phyloP scores from a whole-genome alignment of 1,284 basidiomycete genomes.

The Ceratobasidium sp. region DNA sequence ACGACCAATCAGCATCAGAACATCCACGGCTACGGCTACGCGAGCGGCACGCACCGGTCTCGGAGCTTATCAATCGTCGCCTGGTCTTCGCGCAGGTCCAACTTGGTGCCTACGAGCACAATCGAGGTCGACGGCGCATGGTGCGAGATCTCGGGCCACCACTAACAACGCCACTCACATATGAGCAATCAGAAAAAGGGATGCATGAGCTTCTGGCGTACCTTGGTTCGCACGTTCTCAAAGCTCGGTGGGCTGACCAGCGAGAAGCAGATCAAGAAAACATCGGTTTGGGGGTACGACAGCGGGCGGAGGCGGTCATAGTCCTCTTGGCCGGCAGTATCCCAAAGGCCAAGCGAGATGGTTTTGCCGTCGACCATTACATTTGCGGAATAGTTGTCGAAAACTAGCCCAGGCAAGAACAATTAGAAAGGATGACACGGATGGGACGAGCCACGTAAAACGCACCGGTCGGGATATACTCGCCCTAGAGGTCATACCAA shows the following conservation, averaged over 20 bases:
- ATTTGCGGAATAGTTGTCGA: slow-evolving; percentile 94
- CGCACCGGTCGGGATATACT: slow-evolving; percentile 94
- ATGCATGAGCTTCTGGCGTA: slow-evolving; percentile 50
- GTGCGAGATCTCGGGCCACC: slow-evolving; percentile 96
- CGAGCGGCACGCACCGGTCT: slow-evolving; percentile 68
- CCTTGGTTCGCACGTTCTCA: slow-evolving; percentile 98
- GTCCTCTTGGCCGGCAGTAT: slow-evolving; percentile 99
- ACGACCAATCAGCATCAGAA: slow-evolving; percentile 8
- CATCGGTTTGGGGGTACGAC: slow-evolving; percentile 98
- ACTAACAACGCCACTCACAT: slow-evolving; percentile 58
- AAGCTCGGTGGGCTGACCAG: slow-evolving; percentile 96
- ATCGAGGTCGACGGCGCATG: slow-evolving; percentile 95
- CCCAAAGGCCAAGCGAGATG: slow-evolving; percentile 96
- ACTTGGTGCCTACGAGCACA: slow-evolving; percentile 96
- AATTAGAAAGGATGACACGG: slow-evolving; percentile 10
- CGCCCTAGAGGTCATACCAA: slow-evolving; percentile 66
- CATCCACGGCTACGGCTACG: slow-evolving; percentile 2
- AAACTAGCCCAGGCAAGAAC: slow-evolving; percentile 60
- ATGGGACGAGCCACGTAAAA: slow-evolving; percentile 32
- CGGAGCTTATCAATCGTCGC: slow-evolving; percentile 89
- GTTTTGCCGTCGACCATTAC: slow-evolving; percentile 99
- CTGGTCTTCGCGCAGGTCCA: slow-evolving; percentile 95
- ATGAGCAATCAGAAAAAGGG: slow-evolving; percentile 5
- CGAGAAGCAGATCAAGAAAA: slow-evolving; percentile 99
- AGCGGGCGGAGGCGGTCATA: slow-evolving; percentile 97